Conservation (phyloP, 1,284 basidiomycete species). For the Tilletia walkeri region DNA sequence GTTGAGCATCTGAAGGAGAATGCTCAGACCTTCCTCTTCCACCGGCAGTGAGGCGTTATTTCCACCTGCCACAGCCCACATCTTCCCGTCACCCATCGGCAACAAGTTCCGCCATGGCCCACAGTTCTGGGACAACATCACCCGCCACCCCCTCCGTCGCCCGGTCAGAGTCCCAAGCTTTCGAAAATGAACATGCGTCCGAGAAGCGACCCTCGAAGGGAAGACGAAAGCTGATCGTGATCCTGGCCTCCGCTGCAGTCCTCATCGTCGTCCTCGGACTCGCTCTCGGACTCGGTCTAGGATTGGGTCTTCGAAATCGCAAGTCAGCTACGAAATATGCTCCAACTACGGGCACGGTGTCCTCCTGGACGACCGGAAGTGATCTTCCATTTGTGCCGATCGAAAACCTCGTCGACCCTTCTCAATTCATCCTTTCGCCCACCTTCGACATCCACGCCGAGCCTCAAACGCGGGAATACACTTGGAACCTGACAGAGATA, state of each 20-base stretch:
- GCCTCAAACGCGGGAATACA: slow-evolving; percentile 36
- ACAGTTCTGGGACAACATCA: neutral
- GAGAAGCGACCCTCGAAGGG: neutral
- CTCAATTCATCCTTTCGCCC: slow-evolving; percentile 28
- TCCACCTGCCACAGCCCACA: no score
- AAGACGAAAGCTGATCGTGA: slow-evolving; percentile 1
- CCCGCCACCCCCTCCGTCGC: neutral
- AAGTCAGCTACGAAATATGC: neutral
- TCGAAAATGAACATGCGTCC: neutral
- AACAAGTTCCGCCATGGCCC: neutral
- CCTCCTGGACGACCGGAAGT: slow-evolving; percentile 3
- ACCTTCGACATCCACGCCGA: slow-evolving; percentile 34
- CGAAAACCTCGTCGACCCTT: slow-evolving; percentile 15
- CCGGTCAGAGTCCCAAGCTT: neutral
- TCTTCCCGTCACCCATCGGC: no score
- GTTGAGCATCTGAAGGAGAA: no score
- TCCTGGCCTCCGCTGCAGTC: neutral
- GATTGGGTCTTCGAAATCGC: slow-evolving; percentile 50
- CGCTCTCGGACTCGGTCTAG: slow-evolving; percentile 58
- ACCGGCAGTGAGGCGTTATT: no score
- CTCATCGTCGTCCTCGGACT: slow-evolving; percentile 51
- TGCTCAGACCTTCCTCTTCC: no score
- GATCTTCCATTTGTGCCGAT: neutral
- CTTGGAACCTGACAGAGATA: slow-evolving; percentile 35
- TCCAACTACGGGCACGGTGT: neutral